A percentile compares a stretch with the other conserved stretches of the same genome.
Evolutionary conservation across 1,284 basidiomycete genomes (phyloP).

Genomic region (Earliella scabrosa): DNA sequence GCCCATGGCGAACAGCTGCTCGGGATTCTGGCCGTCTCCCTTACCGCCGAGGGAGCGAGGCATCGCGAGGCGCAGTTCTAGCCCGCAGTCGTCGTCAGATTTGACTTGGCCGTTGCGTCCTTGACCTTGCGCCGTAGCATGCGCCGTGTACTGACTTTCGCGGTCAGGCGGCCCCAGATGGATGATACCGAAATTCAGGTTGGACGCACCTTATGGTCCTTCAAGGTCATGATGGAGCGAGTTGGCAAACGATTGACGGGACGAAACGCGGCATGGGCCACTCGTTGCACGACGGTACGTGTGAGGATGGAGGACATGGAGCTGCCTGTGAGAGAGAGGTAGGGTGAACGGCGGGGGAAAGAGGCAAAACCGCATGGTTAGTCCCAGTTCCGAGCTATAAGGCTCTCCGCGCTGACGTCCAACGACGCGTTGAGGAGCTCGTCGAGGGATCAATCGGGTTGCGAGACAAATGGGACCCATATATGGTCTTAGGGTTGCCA

Average conservation of each 20-base stretch:
- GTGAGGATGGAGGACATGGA: conserved; percentile 13
- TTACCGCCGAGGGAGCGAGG: conserved; percentile 45
- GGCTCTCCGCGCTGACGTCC: neutral
- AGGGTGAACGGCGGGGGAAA: neutral
- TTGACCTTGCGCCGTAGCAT: conserved; percentile 41
- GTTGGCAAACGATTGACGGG: neutral
- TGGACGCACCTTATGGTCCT: conserved; percentile 29
- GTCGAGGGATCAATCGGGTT: too few relatives aligned
- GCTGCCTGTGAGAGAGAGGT: neutral
- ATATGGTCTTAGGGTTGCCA: too few relatives aligned
- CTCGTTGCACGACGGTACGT: conserved; percentile 2
- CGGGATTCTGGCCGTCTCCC: conserved; percentile 47
- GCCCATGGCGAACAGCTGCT: conserved; percentile 47
- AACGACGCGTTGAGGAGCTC: too few relatives aligned
- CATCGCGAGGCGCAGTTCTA: conserved; percentile 40
- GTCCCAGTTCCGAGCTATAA: neutral
- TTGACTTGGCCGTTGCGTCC: conserved; percentile 44
- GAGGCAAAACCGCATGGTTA: too few relatives aligned
- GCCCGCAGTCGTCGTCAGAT: conserved; percentile 39
- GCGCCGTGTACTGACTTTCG: conserved; percentile 36
- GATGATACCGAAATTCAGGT: too few relatives aligned
- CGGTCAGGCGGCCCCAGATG: neutral
- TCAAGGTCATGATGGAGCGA: conserved; percentile 31
- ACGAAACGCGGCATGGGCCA: neutral
- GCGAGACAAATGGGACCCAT: too few relatives aligned